Percentiles rank a stretch among this genome's conserved stretches.
Conservation (phyloP, 2,329 filamentous ascomycete genomes). For the Fusarium pseudoanthophilum region DNA sequence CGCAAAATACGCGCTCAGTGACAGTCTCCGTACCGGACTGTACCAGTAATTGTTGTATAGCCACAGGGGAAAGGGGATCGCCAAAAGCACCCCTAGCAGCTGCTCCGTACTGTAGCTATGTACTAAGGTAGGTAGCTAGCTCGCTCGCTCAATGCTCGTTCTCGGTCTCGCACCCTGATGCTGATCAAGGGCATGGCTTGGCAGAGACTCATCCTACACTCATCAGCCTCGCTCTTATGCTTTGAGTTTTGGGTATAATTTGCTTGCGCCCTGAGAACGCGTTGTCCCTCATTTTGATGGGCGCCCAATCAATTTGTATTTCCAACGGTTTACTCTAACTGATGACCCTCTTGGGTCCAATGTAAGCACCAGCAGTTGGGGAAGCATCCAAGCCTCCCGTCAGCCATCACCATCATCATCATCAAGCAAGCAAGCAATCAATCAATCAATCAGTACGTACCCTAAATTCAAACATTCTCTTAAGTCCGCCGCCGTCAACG, state of each 20-base stretch:
- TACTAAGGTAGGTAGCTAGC: not conserved
- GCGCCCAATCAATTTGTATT: conserved; percentile 16
- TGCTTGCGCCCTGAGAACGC: conserved; percentile 36
- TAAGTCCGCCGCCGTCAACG: conserved; percentile 33
- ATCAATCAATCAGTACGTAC: conserved; percentile 2
- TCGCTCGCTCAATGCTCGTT: conserved; percentile 15
- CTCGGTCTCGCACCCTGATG: conserved; percentile 34
- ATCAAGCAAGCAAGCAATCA: not conserved
- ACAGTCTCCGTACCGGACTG: not conserved
- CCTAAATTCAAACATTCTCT: not conserved
- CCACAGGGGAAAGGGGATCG: conserved; percentile 17
- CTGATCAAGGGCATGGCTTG: not conserved
- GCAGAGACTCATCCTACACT: conserved; percentile 9
- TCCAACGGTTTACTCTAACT: conserved; percentile 7
- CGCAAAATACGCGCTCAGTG: conserved; percentile 11
- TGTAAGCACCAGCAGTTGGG: conserved; percentile 29
- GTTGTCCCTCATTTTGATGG: conserved; percentile 8
- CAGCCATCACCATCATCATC: conserved; percentile 16
- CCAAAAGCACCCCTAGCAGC: conserved; percentile 2
- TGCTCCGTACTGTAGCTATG: not conserved
- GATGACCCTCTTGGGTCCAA: not conserved
- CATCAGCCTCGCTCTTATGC: conserved; percentile 26
- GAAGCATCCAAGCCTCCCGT: conserved; percentile 29
- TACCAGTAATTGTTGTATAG: conserved; percentile 2
- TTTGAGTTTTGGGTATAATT: conserved; percentile 15